These are phyloP conservation scores for Fraxinus latifolia DNA, from an alignment of 305 asterid genomes.

Conservation along the genomic window DNA sequence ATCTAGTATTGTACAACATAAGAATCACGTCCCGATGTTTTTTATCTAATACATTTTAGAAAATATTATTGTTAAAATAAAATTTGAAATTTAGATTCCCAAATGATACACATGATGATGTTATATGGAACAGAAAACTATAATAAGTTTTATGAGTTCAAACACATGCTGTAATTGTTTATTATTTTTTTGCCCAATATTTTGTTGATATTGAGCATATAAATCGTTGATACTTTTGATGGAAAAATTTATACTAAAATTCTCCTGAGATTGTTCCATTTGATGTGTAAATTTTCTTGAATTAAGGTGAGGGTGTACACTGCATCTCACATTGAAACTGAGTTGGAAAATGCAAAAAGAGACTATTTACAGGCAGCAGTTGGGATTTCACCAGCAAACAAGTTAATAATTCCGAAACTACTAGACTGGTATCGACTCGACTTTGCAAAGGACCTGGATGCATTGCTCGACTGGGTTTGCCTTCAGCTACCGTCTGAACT, in stretches of 20 bases:
- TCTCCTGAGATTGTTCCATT: background rate
- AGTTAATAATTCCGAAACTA: conserved; percentile 65
- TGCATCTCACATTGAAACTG: conserved; percentile 58
- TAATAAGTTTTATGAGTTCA: background rate
- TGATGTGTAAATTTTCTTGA: background rate
- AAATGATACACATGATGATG: too few relatives aligned
- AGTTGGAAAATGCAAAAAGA: conserved; percentile 48
- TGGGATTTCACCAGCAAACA: conserved; percentile 57
- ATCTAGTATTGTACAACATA: too few relatives aligned
- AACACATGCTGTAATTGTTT: background rate
- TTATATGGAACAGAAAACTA: background rate
- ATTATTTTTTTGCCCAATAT: background rate
- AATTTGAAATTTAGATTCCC: too few relatives aligned
- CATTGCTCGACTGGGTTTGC: conserved; percentile 76
- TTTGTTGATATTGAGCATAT: background rate
- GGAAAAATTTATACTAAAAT: background rate
- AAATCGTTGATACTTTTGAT: background rate
- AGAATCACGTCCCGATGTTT: too few relatives aligned
- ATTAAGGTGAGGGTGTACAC: conserved; percentile 63
- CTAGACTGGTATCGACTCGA: conserved; percentile 79
- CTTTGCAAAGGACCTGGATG: conserved; percentile 73
- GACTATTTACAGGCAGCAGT: conserved; percentile 76
- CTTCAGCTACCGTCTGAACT: conserved; percentile 66
- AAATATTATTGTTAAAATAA: too few relatives aligned
- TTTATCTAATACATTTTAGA: too few relatives aligned